A percentile compares a stretch with the other conserved stretches of the same genome.
Evolutionary conservation across 2,329 filamentous ascomycete species (phyloP).

Genomic region (Xylariaceae sp.): DNA sequence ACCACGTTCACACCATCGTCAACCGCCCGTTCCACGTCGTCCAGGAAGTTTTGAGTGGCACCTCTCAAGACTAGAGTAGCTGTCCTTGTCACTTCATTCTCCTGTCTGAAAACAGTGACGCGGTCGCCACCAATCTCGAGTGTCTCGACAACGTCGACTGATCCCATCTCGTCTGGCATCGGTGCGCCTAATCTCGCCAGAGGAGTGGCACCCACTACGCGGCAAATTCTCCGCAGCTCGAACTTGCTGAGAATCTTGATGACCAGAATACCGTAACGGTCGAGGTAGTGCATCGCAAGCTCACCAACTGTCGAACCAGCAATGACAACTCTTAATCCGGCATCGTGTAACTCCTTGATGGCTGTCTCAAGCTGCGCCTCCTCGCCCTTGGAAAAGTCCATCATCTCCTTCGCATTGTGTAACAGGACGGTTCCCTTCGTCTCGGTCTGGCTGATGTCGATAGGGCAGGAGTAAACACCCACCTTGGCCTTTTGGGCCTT

Average conservation of each 20-base stretch:
- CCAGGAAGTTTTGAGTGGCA: conserved; percentile 95
- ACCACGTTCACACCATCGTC: conserved; percentile 98
- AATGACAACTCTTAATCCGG: conserved; percentile 84
- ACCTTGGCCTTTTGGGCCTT: conserved; percentile 92
- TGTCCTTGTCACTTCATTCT: conserved; percentile 85
- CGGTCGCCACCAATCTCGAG: conserved; percentile 96
- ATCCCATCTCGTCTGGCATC: conserved; percentile 99
- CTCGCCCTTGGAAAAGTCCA: conserved; percentile 97
- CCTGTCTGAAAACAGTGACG: conserved; percentile 97
- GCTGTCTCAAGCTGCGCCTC: conserved; percentile 83
- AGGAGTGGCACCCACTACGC: conserved; percentile 94
- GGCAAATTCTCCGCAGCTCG: conserved; percentile 88
- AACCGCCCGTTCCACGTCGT: conserved; percentile 93
- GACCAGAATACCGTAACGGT: conserved; percentile 91
- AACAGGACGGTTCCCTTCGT: conserved; percentile 97
- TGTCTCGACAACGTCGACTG: conserved; percentile 90
- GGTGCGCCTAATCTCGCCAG: conserved; percentile 90
- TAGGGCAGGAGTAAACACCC: conserved; percentile 90
- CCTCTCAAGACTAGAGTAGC: conserved; percentile 91
- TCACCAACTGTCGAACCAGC: conserved; percentile 93
- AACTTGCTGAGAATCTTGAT: conserved; percentile 99
- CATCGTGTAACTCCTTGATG: conserved; percentile 95
- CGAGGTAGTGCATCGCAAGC: conserved; percentile 93
- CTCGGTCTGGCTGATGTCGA: conserved; percentile 94
- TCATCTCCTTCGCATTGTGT: conserved; percentile 97